Evolutionary conservation across 768 basidiomycete genomes (phyloP), one percentile per base, ranked within the genome.

Genomic region (Pisolithus tinctorius): DNA sequence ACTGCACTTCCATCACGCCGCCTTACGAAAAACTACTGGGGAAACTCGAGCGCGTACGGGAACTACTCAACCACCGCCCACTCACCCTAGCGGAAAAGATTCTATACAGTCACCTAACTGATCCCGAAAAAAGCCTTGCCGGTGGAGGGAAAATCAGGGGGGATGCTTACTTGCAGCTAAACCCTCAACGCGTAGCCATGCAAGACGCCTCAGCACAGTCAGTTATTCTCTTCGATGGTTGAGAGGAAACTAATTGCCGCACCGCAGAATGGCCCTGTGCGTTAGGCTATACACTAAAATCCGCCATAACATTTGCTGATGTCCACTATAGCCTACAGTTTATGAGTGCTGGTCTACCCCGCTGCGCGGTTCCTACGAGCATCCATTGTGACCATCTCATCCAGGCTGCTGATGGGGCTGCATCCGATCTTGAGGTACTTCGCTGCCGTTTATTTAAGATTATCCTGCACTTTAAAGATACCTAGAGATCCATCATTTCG

Each of bases 311-410:
- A 49, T 27, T n/a, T 37, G 31, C 51, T 52, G 38, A 58, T 38
- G 27, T 29, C 30, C n/a, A 41, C 20, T 58, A 60, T 48, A 85
- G 94, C 53, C 71, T 99, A 52, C 96, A 99, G 71, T 99, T 98
- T 71, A 97, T 96, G 91, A 95, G 94, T 48, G 94, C 94, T 51
- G 92, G 91, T 17, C 80, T 96, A 48, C 69, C 82, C 25, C 77
- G 78, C 55, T 88, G 86, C 61, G 88, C 89, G 14, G 95, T 97
- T 1, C 88, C 88, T 30, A 80, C 86, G 6, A 90, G 88, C 55
- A 96, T 99, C 55, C 96, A 99, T 68, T 99, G 96, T 61, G 96
- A 99, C 64, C 96, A 99, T 70, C 78, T 99, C 42, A 97, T 99
- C 52, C 92, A 93, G 68, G 96, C 96, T 16, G 75, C 79, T n/a